phyloP scores from a whole-genome alignment of 352 stramenopile species.

The Globisporangium abappressorium region DNA sequence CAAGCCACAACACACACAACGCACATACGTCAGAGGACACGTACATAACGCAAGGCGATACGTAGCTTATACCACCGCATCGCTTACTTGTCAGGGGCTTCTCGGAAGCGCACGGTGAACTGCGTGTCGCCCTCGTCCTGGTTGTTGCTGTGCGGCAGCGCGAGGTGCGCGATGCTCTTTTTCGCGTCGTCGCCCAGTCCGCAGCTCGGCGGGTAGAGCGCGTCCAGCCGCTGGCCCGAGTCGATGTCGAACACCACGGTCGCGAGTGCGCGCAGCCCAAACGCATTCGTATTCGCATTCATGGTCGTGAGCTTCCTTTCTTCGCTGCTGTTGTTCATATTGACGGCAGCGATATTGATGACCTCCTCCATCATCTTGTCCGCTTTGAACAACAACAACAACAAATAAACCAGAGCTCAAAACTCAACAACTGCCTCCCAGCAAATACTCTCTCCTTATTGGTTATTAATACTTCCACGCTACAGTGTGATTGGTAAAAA shows the following conservation, averaged over 20 bases:
- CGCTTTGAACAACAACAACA: neutral
- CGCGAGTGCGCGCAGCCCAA: conserved; percentile 57
- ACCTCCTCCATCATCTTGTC: conserved; percentile 7
- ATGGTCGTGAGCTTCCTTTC: neutral
- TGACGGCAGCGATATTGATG: neutral
- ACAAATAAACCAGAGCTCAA: neutral
- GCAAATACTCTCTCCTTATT: neutral
- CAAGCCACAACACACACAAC: conserved; percentile 7
- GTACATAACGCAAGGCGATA: neutral
- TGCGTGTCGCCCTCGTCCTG: conserved; percentile 85
- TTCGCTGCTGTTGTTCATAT: neutral
- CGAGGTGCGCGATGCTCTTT: conserved; percentile 69
- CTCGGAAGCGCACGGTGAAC: conserved; percentile 73
- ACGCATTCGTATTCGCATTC: conserved; percentile 15
- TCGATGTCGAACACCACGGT: conserved; percentile 85
- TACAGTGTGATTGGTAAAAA: neutral
- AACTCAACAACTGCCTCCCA: neutral
- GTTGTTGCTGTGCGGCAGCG: conserved; percentile 85
- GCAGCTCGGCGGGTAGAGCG: conserved; percentile 46
- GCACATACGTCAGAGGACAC: neutral
- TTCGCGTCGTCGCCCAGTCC: conserved; percentile 46
- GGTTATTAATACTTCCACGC: neutral
- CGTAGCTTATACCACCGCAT: neutral
- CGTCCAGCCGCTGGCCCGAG: conserved; percentile 66
- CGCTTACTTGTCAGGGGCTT: conserved; percentile 30